Evolutionary conservation across 176 grass and related monocot species (phyloP).

Genomic region (Oryza officinalis): DNA sequence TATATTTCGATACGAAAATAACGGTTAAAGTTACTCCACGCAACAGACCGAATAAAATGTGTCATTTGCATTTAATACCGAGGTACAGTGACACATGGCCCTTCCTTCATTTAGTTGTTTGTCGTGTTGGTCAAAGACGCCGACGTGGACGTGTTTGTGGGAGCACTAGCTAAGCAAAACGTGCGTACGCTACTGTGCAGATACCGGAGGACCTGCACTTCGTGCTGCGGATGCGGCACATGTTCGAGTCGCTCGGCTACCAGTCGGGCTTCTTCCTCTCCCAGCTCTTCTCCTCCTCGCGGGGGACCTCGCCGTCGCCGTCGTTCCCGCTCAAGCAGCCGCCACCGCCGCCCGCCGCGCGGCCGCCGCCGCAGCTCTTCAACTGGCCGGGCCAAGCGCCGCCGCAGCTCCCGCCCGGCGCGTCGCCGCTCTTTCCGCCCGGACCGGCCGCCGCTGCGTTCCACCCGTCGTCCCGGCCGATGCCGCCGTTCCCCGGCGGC

Average conservation of each 20-base stretch:
- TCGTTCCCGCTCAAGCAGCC: slow-evolving; percentile 57
- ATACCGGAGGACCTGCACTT: slow-evolving; percentile 98
- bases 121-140: slow-evolving; percentile 35
- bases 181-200: slow-evolving; percentile 40
- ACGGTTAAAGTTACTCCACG: too few species aligned
- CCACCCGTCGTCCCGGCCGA: slow-evolving; percentile 40
- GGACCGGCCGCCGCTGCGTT: slow-evolving; percentile 27
- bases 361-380: slow-evolving; percentile 47
- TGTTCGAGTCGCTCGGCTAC: slow-evolving; percentile 97
- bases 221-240: slow-evolving; percentile 95
- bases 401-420: slow-evolving; percentile 35
- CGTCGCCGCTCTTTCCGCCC: slow-evolving; percentile 49
- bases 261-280: slow-evolving; percentile 99
- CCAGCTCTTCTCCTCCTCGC: slow-evolving; percentile 90
- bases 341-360: slow-evolving; percentile 22
- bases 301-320: slow-evolving; percentile 58
- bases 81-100: background rate
- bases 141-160: slow-evolving; percentile 41
- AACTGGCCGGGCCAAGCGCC: slow-evolving; percentile 48
- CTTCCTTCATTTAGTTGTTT: slow-evolving; percentile 25
- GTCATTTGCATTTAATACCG: too few species aligned
- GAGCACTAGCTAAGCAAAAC: background rate
- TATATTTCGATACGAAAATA: too few species aligned
- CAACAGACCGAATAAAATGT: too few species aligned
- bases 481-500: slow-evolving; percentile 24